A percentile compares a stretch with the other conserved stretches of the same genome.
Evolutionary conservation across 495 filamentous ascomycete genomes (phyloP).

Genomic region (Neurospora intermedia): DNA sequence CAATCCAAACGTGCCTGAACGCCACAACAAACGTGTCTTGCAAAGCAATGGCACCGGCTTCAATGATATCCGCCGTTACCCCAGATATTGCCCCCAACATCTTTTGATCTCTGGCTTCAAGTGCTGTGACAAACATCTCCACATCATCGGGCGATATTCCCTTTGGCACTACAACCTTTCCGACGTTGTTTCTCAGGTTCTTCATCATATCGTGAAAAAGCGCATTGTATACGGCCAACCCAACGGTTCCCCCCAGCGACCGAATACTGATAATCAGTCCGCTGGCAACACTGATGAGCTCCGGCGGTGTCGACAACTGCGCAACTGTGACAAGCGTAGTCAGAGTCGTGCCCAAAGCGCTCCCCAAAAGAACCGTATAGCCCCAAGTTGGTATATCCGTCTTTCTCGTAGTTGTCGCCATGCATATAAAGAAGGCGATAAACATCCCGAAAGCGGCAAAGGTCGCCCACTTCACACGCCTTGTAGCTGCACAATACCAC

Average conservation of each 20-base stretch:
- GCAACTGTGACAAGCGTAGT: constrained; percentile 20
- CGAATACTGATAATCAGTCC: constrained; percentile 24
- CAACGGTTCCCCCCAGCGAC: constrained; percentile 22
- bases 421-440: constrained; percentile 16
- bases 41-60: constrained; percentile 9
- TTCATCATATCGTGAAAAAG: constrained; percentile 9
- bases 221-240: constrained; percentile 25
- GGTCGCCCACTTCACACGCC: constrained; percentile 12
- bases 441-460: constrained; percentile 16
- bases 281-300: constrained; percentile 22
- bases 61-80: constrained; percentile 12
- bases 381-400: constrained; percentile 16
- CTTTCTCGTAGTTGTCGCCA: constrained; percentile 15
- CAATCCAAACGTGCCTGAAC: constrained; percentile 23
- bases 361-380: constrained; percentile 21
- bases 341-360: constrained; percentile 18
- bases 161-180: constrained; percentile 7
- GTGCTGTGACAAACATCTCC: constrained; percentile 11
- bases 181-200: constrained; percentile 13
- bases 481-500: constrained; percentile 16
- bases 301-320: constrained; percentile 23
- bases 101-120: constrained; percentile 8
- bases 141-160: constrained; percentile 11
- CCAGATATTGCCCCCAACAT: constrained; percentile 9
- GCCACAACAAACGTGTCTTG: constrained; percentile 12